Percentiles rank a stretch among this genome's conserved stretches.
Conservation (phyloP, 148 eudicot genomes). For the Diospyros kaki region DNA sequence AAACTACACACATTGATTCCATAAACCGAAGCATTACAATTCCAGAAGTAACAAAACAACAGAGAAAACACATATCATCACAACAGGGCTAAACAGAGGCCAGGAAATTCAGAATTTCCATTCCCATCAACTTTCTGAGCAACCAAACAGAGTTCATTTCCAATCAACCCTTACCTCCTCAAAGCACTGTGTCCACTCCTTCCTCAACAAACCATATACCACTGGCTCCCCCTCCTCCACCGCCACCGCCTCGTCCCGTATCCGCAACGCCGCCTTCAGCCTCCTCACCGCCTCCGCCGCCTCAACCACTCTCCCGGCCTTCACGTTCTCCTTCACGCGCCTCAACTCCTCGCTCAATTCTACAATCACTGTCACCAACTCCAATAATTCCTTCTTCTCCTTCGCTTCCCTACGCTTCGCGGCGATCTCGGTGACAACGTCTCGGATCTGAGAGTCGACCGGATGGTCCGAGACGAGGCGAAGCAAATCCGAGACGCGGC, state of each 20-base stretch:
- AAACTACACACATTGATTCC: not conserved
- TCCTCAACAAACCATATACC: slow-evolving; percentile 62
- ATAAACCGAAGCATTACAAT: not conserved
- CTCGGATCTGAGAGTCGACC: slow-evolving; percentile 34
- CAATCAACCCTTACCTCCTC: slow-evolving; percentile 50
- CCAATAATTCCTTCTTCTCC: slow-evolving; percentile 48
- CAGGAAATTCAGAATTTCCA: slow-evolving; percentile 12
- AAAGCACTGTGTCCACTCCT: slow-evolving; percentile 67
- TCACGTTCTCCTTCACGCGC: slow-evolving; percentile 34
- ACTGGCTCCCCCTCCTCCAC: slow-evolving; percentile 48
- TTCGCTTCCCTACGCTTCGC: slow-evolving; percentile 33
- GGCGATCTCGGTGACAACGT: slow-evolving; percentile 34
- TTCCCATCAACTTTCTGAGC: slow-evolving; percentile 1
- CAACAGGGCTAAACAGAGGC: not conserved
- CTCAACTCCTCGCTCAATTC: slow-evolving; percentile 36
- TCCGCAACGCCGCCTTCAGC: slow-evolving; percentile 53
- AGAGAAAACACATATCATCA: too few species aligned
- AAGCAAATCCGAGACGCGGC: slow-evolving; percentile 35
- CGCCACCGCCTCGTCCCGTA: slow-evolving; percentile 28
- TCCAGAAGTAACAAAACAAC: too few species aligned
- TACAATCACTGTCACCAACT: slow-evolving; percentile 41
- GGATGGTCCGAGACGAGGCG: slow-evolving; percentile 27
- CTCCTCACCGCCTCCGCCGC: slow-evolving; percentile 53
- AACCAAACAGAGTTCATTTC: slow-evolving; percentile 1
- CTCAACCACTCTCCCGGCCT: slow-evolving; percentile 47